These are phyloP conservation scores for Chaetomium tenue DNA, from an alignment of 495 filamentous ascomycete genomes.

Conservation along the genomic window DNA sequence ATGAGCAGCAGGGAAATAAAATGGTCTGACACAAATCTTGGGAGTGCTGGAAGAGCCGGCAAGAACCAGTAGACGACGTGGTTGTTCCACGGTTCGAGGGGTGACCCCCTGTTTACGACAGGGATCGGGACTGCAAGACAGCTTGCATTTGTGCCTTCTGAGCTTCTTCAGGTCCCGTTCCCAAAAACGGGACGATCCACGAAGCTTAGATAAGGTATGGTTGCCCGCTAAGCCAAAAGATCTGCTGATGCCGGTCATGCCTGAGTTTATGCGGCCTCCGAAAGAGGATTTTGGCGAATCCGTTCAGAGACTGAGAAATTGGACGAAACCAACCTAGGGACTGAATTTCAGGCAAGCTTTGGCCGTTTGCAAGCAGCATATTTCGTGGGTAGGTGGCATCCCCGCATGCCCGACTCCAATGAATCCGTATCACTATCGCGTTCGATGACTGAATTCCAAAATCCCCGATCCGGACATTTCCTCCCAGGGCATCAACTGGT, in stretches of 20 bases:
- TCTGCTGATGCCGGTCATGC: neutral
- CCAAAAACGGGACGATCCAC: conserved; percentile 8
- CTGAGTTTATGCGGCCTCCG: no score
- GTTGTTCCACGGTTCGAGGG: conserved; percentile 20
- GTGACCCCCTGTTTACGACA: conserved; percentile 16
- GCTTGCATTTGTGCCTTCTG: conserved; percentile 13
- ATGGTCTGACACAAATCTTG: conserved; percentile 20
- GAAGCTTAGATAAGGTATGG: conserved; percentile 9
- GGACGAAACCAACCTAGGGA: neutral
- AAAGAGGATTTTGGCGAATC: neutral
- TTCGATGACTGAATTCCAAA: neutral
- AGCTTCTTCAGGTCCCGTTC: neutral
- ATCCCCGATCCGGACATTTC: no score
- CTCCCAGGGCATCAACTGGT: no score
- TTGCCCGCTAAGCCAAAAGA: neutral
- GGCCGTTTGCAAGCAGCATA: conserved; percentile 2
- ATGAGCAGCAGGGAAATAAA: conserved; percentile 13
- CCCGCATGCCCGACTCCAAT: neutral
- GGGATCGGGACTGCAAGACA: conserved; percentile 8
- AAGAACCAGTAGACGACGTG: conserved; percentile 22
- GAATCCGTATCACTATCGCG: no score
- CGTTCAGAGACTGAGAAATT: neutral
- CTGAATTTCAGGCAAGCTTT: neutral
- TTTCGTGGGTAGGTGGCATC: neutral
- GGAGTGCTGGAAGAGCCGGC: conserved; percentile 1